phyloP scores from a whole-genome alignment of 2,329 filamentous ascomycete species.

The Onygena corvina region DNA sequence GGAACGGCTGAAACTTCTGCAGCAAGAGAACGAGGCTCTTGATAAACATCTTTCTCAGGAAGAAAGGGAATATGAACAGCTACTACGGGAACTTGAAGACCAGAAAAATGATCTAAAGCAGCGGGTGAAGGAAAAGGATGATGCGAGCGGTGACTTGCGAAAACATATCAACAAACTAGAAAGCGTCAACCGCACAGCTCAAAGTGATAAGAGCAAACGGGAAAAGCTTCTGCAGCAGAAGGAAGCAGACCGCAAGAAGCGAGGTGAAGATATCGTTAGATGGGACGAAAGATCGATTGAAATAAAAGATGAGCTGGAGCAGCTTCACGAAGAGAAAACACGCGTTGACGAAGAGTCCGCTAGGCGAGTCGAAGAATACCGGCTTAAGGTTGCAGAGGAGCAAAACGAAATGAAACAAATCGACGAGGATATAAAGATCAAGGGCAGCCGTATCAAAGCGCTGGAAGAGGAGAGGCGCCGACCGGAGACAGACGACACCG shows the following conservation, averaged over 20 bases:
- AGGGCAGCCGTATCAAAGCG: slow-evolving; percentile 48
- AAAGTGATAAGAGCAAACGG: slow-evolving; percentile 66
- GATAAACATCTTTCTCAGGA: slow-evolving; percentile 55
- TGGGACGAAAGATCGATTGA: slow-evolving; percentile 46
- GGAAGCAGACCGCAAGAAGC: slow-evolving; percentile 48
- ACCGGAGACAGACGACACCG: slow-evolving; percentile 36
- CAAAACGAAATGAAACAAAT: slow-evolving; percentile 42
- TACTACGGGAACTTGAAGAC: slow-evolving; percentile 55
- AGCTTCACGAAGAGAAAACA: slow-evolving; percentile 33
- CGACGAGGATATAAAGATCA: slow-evolving; percentile 51
- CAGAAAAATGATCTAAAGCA: slow-evolving; percentile 70
- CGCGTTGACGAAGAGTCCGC: slow-evolving; percentile 32
- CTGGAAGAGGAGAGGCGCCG: slow-evolving; percentile 48
- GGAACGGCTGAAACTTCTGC: slow-evolving; percentile 63
- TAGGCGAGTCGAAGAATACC: slow-evolving; percentile 31
- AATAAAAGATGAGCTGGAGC: slow-evolving; percentile 40
- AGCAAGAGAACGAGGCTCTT: slow-evolving; percentile 72
- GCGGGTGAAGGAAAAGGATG: slow-evolving; percentile 76
- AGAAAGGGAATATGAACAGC: slow-evolving; percentile 55
- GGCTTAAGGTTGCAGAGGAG: slow-evolving; percentile 35
- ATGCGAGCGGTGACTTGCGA: slow-evolving; percentile 71
- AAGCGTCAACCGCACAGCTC: slow-evolving; percentile 65
- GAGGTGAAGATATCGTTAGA: slow-evolving; percentile 47
- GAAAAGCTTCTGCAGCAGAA: slow-evolving; percentile 53
- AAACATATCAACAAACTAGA: slow-evolving; percentile 70